phyloP scores from a whole-genome alignment of 2,329 filamentous ascomycete species.

The Cercospora berteroae region DNA sequence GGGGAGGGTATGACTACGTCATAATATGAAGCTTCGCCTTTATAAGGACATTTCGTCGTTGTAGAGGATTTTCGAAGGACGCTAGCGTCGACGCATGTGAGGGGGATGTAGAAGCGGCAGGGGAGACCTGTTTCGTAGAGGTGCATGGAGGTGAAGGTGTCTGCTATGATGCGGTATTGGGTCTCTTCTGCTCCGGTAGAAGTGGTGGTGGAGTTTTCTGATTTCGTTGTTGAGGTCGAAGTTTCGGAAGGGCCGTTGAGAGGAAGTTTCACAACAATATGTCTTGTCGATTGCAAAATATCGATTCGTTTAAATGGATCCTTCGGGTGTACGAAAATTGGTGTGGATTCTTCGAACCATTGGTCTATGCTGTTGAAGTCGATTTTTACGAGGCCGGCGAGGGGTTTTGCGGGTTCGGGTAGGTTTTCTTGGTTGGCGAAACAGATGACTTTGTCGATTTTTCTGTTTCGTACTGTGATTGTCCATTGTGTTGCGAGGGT shows the following conservation, averaged over 20 bases:
- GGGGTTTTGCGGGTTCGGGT: constrained; percentile 13
- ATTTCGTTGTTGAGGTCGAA: not conserved
- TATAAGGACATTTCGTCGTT: constrained; percentile 64
- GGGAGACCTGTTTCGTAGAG: constrained; percentile 61
- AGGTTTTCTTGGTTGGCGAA: constrained; percentile 22
- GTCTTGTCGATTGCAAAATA: constrained; percentile 56
- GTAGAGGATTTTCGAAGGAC: constrained; percentile 53
- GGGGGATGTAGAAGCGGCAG: constrained; percentile 59
- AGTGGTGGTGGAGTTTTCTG: too few species aligned
- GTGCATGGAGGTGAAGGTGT: constrained; percentile 49
- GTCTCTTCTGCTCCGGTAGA: not conserved
- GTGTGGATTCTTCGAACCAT: constrained; percentile 60
- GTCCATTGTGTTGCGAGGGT: constrained; percentile 29
- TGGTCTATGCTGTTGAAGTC: constrained; percentile 37
- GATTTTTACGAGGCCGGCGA: constrained; percentile 31
- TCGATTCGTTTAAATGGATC: constrained; percentile 67
- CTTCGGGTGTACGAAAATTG: constrained; percentile 62
- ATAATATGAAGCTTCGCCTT: constrained; percentile 64
- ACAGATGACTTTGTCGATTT: constrained; percentile 24
- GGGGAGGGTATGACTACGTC: constrained; percentile 40
- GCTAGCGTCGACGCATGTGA: constrained; percentile 50
- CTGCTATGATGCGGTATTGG: constrained; percentile 42
- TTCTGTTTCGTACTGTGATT: constrained; percentile 23
- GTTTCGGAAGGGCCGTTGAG: constrained; percentile 37
- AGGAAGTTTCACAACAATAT: constrained; percentile 51